These are phyloP conservation scores for Colletotrichum endophyticum DNA, from an alignment of 2,329 filamentous ascomycete genomes.

Conservation along the genomic window DNA sequence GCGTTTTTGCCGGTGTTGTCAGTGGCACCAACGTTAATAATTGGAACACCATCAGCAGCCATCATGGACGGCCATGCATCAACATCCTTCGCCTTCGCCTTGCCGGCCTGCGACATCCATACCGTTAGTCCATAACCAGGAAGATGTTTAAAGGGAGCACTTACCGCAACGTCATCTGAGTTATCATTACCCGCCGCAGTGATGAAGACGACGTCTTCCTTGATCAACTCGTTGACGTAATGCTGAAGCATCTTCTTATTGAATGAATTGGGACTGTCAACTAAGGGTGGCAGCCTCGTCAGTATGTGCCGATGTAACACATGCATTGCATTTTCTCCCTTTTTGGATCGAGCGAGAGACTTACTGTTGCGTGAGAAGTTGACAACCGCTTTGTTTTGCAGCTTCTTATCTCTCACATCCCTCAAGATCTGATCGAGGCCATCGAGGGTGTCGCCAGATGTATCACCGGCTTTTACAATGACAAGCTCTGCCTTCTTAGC, in stretches of 20 bases:
- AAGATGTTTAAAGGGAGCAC: not conserved
- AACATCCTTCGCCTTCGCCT: not conserved
- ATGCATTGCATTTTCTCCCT: fast-evolving
- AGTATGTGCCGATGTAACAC: too few relatives aligned
- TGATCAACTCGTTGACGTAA: not conserved
- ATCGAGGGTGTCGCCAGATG: not conserved
- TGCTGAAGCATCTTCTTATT: not conserved
- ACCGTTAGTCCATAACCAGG: not conserved
- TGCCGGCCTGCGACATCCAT: not conserved
- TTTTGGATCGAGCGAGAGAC: too few relatives aligned
- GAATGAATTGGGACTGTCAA: not conserved
- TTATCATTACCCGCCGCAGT: not conserved
- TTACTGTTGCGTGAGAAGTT: not conserved
- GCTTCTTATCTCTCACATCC: not conserved
- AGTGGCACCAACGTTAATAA: not conserved
- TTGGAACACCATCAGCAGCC: not conserved
- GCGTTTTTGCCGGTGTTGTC: not conserved
- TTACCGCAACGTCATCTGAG: not conserved
- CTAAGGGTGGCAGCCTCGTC: not conserved
- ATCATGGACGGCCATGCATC: not conserved
- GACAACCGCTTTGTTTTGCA: not conserved
- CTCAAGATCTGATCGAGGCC: not conserved
- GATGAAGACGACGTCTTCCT: not conserved
- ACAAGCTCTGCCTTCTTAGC: not conserved
- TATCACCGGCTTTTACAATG: not conserved